These are phyloP conservation scores for Pterocarpus santalinus DNA, from an alignment of 306 rosid genomes.

Conservation along the genomic window DNA sequence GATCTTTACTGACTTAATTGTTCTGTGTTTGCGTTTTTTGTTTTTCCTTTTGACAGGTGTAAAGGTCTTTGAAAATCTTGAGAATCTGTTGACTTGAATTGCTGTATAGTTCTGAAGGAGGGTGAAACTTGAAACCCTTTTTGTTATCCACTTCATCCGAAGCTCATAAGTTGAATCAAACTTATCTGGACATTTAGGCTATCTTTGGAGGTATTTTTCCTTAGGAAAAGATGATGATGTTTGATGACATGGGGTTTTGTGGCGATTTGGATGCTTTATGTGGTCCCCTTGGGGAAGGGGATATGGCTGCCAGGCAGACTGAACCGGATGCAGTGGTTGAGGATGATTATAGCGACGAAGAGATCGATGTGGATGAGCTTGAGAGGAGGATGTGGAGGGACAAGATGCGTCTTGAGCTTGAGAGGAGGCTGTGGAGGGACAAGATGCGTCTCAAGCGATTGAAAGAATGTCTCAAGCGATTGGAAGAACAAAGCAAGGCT, in stretches of 20 bases:
- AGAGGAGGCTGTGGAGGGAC: conserved; percentile 84
- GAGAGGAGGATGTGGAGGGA: conserved; percentile 87
- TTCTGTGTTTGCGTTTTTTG: not conserved
- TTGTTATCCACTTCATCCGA: not conserved
- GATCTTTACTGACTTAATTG: conserved; percentile 13
- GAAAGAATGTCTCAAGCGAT: conserved; percentile 63
- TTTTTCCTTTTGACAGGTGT: conserved; percentile 42
- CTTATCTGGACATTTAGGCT: not conserved
- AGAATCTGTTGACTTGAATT: conserved; percentile 20
- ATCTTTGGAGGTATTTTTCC: not conserved
- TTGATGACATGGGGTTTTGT: conserved; percentile 68
- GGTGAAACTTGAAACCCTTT: conserved; percentile 18
- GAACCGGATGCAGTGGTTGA: conserved; percentile 63
- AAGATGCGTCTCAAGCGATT: conserved; percentile 67
- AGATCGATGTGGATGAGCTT: conserved; percentile 71
- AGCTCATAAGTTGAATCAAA: conserved; percentile 3
- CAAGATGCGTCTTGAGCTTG: conserved; percentile 79
- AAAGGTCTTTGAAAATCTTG: conserved; percentile 10
- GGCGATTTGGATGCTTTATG: conserved; percentile 69
- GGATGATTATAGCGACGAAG: conserved; percentile 77
- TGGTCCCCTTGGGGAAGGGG: conserved; percentile 62
- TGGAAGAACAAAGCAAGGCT: conserved; percentile 66
- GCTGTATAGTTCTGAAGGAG: conserved; percentile 15
- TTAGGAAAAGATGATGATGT: conserved; percentile 66
- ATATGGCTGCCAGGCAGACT: conserved; percentile 47